Evolutionary conservation across 2,329 filamentous ascomycete genomes (phyloP).

Genomic region (Pseudogymnoascus sp.): DNA sequence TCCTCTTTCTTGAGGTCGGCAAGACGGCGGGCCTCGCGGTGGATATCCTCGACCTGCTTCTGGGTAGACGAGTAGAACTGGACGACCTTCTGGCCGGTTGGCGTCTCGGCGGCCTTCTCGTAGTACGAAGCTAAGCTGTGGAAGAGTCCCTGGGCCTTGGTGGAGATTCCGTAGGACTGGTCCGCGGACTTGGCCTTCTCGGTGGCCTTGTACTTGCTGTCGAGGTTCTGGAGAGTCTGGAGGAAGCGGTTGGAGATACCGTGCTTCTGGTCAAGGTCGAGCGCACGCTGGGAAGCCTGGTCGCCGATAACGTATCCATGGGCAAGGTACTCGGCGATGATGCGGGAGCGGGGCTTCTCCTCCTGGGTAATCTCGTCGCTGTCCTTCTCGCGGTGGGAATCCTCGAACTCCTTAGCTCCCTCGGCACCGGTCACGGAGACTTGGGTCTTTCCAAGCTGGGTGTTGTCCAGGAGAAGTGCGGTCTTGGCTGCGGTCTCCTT

Average conservation of each 20-base stretch:
- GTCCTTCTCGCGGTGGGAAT: conserved; percentile 49
- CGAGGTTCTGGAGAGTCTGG: conserved; percentile 65
- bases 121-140: conserved; percentile 78
- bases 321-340: conserved; percentile 92
- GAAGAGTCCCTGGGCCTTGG: conserved; percentile 59
- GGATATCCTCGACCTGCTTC: conserved; percentile 90
- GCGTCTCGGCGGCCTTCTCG: conserved; percentile 81
- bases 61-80: conserved; percentile 79
- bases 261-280: conserved; percentile 84
- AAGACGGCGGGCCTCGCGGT: conserved; percentile 79
- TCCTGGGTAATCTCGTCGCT: conserved; percentile 77
- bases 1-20: conserved; percentile 77
- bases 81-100: conserved; percentile 80
- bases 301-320: conserved; percentile 79
- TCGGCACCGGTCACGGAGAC: conserved; percentile 66
- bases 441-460: conserved; percentile 79
- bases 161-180: conserved; percentile 72
- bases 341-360: conserved; percentile 90
- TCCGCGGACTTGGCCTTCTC: conserved; percentile 82
- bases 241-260: conserved; percentile 78
- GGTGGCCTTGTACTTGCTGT: conserved; percentile 78
- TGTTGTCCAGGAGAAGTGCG: conserved; percentile 93
- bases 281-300: conserved; percentile 68
- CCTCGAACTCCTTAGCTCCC: conserved; percentile 54
- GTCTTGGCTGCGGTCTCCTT: conserved; percentile 96